Base-by-base conservation (phyloP, 257 asterid genomes). In the Solanum phureja region DNA sequence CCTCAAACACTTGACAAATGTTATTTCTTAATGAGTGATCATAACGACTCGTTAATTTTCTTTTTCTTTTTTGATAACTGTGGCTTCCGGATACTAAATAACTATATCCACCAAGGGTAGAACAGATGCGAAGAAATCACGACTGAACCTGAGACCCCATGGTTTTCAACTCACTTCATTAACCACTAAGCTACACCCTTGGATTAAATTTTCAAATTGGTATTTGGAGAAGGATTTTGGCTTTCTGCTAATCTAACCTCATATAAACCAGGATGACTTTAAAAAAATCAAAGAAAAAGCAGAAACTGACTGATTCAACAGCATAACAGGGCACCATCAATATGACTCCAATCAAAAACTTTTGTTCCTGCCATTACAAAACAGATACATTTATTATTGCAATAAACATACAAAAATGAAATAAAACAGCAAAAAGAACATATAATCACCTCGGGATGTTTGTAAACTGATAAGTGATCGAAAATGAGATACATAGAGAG, bases 241-340 rank as follows among this genome's bases (percentile, higher is more conserved):
- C 42, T 46, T 29, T 81, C 85, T 81, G 64, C 38, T 24, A 24
- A 56, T 64, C 31, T 79, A 66, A 49, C 33, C 23, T 21, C 86
- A 83, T 40, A 83, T 40, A 75, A 71, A 56, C 64, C 64, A 56
- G 64, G 64, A 56, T 0, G 2, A 56, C n/a, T 56, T 73, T 27
- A 7, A 46, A 42, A n/a, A 82, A 64, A 49, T 14, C 7, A 31
- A 74, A 34, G 33, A 68, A 49, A 49, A 37, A 74, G 56, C 83
- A 14, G 14, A 27, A 37, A 88, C 97, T 91, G 84, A 95, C 99
- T 13, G 99, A 96, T 93, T 96, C 99, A 91, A 95, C 92, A 84
- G 95, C 94, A 90, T 95, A 96, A 89, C 94, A 95, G 16, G 99
- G 99, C 9, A 96, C 99, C 98, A 96, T 95, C 93, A 96, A 86